phyloP scores from a whole-genome alignment of 2,329 filamentous ascomycete species.

The Blumeria hordei region DNA sequence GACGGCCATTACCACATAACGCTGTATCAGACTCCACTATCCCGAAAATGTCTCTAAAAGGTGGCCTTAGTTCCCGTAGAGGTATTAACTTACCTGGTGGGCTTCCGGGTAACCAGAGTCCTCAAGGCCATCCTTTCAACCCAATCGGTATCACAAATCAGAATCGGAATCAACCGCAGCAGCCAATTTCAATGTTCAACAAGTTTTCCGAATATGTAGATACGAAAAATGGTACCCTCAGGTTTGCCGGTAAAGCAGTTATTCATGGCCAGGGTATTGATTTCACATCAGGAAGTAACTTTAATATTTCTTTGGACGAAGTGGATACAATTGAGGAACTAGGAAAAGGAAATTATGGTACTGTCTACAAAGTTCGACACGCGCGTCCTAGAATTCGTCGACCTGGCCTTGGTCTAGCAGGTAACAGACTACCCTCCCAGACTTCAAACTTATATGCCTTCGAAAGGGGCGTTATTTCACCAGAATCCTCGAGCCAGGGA shows the following conservation, averaged over 20 bases:
- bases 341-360: constrained; percentile 95
- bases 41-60: constrained; percentile 19
- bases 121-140: constrained; percentile 4
- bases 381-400: constrained; percentile 35
- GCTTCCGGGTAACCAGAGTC: constrained; percentile 9
- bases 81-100: constrained; percentile 33
- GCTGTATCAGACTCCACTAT: constrained; percentile 26
- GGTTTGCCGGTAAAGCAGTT: constrained; percentile 77
- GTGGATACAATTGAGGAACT: constrained; percentile 82
- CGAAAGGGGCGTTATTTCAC: constrained; percentile 12
- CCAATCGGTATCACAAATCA: constrained; percentile 6
- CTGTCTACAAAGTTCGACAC: constrained; percentile 89
- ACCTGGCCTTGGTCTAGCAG: constrained; percentile 32
- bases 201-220: constrained; percentile 69
- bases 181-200: constrained; percentile 27
- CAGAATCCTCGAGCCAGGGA: constrained; percentile 13
- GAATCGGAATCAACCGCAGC: constrained; percentile 5
- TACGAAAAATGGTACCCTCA: constrained; percentile 71
- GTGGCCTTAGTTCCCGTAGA: constrained; percentile 42
- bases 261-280: constrained; percentile 79
- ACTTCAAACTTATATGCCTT: constrained; percentile 17
- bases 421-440: constrained; percentile 14
- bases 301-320: constrained; percentile 87
- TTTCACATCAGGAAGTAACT: constrained; percentile 71
- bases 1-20: constrained; percentile 23